Evolutionary conservation across 495 filamentous ascomycete genomes (phyloP), one percentile per base, ranked within the genome.

Genomic region (Hyaloscypha finlandica): DNA sequence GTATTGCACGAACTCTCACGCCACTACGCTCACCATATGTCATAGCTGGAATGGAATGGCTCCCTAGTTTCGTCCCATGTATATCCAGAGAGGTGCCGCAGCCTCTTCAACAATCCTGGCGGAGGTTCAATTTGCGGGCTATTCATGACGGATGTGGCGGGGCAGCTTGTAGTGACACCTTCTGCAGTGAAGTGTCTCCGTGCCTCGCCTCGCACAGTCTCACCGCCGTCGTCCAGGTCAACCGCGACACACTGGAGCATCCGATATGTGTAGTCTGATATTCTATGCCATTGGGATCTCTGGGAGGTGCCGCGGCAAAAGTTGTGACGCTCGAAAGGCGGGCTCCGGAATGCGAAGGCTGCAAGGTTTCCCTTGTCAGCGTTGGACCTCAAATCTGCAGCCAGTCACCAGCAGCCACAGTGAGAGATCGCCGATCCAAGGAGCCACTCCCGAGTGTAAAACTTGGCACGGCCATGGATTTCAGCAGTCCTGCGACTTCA

Each of bases 31-130:
- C 19, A 61, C 59, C 59, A 61, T 39, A 61, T 61, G 33, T 61
- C 59, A n/a, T 61, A 61, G 11, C 16, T 42, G 33, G 59, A 61
- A 61, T 61, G 59, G 39, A 61, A 61, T n/a, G 59, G 39, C n/a
- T 42, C 20, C n/a, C 37, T 12, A 11, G 33, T n/a, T 39, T 48
- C 37, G 32, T 61, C 59, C 59, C 59, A 61, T 22, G 32, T 61
- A 20, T 61, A 61, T 45, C 33, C 59, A 6, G 33, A 11, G 25
- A 61, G 59, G 11, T 42, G 59, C 22, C 59, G 59, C 5, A 61
- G 59, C 48, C 59, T 37, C 25, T 20, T 48, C 37, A 61, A 42
- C 20, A 61, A 33, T 29, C 39, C 37, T 35, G 32, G 59, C 31
- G 35, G 59, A 37, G 59, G 59, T 29, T 61, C 59, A 29, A 48